These are phyloP conservation scores for Leishmania turanica DNA, from an alignment of 208 protist genomes.

Conservation along the genomic window DNA sequence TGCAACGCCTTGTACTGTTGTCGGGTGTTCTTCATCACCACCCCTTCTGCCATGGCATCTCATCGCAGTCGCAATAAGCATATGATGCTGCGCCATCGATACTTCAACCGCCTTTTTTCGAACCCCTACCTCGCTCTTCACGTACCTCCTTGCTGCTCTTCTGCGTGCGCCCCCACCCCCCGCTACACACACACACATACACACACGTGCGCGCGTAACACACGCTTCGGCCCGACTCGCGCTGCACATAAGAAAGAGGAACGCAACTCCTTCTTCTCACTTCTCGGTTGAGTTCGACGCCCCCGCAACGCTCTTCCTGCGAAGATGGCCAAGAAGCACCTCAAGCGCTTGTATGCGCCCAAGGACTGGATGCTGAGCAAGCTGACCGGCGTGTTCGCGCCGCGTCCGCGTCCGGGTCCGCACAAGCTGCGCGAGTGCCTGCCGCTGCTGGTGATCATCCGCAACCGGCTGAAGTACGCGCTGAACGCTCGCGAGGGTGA, in stretches of 20 bases:
- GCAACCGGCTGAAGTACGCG: conserved; percentile 97
- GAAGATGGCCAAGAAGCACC: conserved; percentile 98
- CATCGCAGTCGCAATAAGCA: background rate
- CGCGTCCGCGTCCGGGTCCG: conserved; percentile 96
- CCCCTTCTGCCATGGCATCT: background rate
- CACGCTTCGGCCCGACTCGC: background rate
- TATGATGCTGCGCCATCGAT: background rate
- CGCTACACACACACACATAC: background rate
- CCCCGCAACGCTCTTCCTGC: background rate
- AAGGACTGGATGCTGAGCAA: conserved; percentile 99
- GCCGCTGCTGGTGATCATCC: conserved; percentile 87
- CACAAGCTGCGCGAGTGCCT: conserved; percentile 97
- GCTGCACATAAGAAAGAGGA: background rate
- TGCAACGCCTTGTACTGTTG: background rate
- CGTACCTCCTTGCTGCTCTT: background rate
- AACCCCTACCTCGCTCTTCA: background rate
- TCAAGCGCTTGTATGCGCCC: conserved; percentile 99
- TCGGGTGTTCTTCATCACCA: background rate
- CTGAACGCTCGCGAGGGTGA: conserved; percentile 96
- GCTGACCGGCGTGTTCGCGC: conserved; percentile 98
- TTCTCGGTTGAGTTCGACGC: background rate
- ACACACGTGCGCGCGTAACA: background rate
- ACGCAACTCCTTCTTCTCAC: background rate
- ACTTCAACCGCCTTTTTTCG: background rate
- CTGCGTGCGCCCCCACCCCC: background rate